These are phyloP conservation scores for Pseudozyma pruni DNA, from an alignment of 1,284 basidiomycete genomes.

Conservation along the genomic window DNA sequence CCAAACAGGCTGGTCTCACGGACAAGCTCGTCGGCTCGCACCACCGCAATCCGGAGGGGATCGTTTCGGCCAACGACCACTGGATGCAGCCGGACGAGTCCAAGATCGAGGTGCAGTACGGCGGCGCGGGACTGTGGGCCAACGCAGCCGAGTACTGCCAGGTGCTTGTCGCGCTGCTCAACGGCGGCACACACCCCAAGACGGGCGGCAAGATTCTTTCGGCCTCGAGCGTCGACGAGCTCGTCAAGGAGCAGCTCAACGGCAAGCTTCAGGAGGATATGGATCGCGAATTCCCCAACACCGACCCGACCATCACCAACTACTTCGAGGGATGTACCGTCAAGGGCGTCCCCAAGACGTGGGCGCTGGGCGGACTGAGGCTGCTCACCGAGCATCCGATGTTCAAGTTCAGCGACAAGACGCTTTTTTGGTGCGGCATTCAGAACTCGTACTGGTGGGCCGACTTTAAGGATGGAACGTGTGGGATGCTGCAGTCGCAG, in stretches of 20 bases:
- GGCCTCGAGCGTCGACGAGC: conserved; percentile 45
- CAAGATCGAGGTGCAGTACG: conserved; percentile 56
- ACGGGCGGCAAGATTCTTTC: conserved; percentile 51
- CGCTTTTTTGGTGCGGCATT: conserved; percentile 48
- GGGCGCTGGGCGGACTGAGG: conserved; percentile 35
- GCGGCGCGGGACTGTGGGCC: conserved; percentile 40
- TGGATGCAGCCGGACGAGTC: conserved; percentile 37
- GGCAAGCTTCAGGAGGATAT: conserved; percentile 41
- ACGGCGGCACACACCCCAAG: conserved; percentile 55
- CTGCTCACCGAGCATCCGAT: conserved; percentile 35
- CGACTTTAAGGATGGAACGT: conserved; percentile 37
- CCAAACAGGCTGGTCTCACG: conserved; percentile 20
- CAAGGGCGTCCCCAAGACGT: conserved; percentile 40
- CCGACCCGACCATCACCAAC: conserved; percentile 34
- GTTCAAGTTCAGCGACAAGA: conserved; percentile 31
- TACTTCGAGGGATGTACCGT: conserved; percentile 32
- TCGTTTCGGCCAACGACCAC: conserved; percentile 31
- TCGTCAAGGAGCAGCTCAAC: conserved; percentile 46
- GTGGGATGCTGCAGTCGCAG: conserved; percentile 45
- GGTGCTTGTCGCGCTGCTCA: conserved; percentile 52
- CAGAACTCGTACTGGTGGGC: conserved; percentile 47
- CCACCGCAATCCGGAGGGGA: conserved; percentile 21
- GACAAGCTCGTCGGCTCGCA: conserved; percentile 43
- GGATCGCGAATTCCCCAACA: conserved; percentile 31
- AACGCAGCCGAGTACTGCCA: conserved; percentile 49